These are phyloP conservation scores for Aspergillus tamarii DNA, from an alignment of 2,329 filamentous ascomycete genomes.

Conservation along the genomic window DNA sequence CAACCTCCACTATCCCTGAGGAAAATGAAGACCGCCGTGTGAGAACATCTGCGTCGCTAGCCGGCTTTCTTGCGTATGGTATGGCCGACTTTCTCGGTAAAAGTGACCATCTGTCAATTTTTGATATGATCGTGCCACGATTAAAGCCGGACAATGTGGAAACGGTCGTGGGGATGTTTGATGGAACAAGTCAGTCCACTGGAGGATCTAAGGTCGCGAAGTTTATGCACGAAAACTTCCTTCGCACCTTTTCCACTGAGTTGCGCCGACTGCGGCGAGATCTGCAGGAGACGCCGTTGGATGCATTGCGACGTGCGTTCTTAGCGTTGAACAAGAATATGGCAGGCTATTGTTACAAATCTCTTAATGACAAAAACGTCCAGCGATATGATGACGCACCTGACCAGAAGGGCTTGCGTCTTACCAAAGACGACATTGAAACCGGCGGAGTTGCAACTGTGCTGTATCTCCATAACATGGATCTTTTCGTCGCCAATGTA, in stretches of 20 bases:
- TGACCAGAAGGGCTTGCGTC: conserved; percentile 64
- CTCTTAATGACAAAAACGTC: conserved; percentile 71
- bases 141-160: conserved; percentile 90
- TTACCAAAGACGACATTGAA: conserved; percentile 85
- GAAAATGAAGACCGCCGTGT: conserved; percentile 94
- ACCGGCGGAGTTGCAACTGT: conserved; percentile 92
- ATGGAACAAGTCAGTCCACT: conserved; percentile 84
- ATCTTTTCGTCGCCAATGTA: conserved; percentile 92
- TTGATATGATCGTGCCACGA: conserved; percentile 91
- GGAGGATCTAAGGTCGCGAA: conserved; percentile 96
- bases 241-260: conserved; percentile 79
- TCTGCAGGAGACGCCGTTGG: conserved; percentile 73
- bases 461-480: conserved; percentile 83
- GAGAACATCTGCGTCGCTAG: conserved; percentile 91
- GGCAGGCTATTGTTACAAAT: conserved; percentile 73
- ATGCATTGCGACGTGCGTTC: conserved; percentile 86
- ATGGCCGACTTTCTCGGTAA: conserved; percentile 95
- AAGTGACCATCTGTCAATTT: conserved; percentile 91
- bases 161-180: conserved; percentile 91
- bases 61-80: conserved; percentile 88
- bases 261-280: conserved; percentile 71
- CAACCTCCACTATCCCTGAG: conserved; percentile 88
- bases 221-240: conserved; percentile 94
- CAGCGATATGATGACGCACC: conserved; percentile 65
- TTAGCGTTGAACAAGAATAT: conserved; percentile 91